Percentiles rank a stretch among this genome's conserved stretches.
These are phyloP conservation scores for Blastomyces parvus DNA, from an alignment of 2,329 filamentous ascomycete genomes.

Conservation along the genomic window DNA sequence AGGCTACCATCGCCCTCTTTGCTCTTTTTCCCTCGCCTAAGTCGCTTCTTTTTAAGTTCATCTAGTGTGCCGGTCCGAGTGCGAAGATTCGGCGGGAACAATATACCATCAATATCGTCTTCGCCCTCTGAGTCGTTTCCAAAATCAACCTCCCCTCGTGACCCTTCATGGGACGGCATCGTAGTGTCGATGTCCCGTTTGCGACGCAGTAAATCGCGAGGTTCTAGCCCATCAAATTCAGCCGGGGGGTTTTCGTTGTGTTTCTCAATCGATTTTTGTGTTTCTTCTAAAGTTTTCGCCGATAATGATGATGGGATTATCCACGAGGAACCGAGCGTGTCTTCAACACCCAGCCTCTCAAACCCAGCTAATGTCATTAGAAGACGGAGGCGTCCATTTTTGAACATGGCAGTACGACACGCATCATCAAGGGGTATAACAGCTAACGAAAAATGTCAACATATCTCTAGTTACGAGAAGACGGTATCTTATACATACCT, in stretches of 20 bases:
- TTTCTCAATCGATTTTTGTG: conserved; percentile 62
- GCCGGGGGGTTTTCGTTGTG: conserved; percentile 68
- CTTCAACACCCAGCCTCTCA: conserved; percentile 54
- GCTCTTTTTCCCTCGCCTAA: conserved; percentile 44
- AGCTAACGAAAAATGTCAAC: conserved; percentile 32
- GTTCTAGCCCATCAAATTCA: conserved; percentile 64
- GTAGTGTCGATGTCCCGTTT: conserved; percentile 43
- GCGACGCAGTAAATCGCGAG: conserved; percentile 69
- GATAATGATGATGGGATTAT: conserved; percentile 58
- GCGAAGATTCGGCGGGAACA: conserved; percentile 53
- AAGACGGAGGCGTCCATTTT: conserved; percentile 76
- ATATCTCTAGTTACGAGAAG: conserved; percentile 15
- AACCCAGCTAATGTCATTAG: conserved; percentile 70
- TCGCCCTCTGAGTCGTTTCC: conserved; percentile 62
- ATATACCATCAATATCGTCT: conserved; percentile 47
- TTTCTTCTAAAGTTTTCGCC: conserved; percentile 57
- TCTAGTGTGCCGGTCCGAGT: conserved; percentile 44
- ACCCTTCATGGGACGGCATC: conserved; percentile 24
- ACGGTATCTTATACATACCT: conserved; percentile 35
- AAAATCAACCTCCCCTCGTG: conserved; percentile 46
- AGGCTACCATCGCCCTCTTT: conserved; percentile 46
- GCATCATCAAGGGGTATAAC: conserved; percentile 57
- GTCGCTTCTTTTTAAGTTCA: conserved; percentile 52
- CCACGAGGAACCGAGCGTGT: conserved; percentile 70
- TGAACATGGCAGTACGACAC: conserved; percentile 68